These are phyloP conservation scores for Lactifluus echinatus DNA, from an alignment of 768 basidiomycete genomes.

Conservation along the genomic window DNA sequence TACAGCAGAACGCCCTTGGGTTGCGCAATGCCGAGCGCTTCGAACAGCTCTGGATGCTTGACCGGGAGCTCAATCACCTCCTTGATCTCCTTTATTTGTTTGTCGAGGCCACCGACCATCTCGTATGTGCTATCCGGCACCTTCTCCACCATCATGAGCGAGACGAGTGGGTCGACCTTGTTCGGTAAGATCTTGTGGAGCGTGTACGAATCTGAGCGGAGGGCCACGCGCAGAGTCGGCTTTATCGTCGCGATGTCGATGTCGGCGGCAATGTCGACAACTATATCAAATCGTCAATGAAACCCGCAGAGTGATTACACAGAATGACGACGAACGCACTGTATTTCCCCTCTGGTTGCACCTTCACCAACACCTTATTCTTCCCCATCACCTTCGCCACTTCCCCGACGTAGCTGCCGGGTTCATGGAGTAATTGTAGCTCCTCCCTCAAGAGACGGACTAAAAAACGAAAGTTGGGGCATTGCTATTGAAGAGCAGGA, in stretches of 20 bases:
- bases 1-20: slow-evolving; percentile 95
- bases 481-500: neutral
- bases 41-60: slow-evolving; percentile 92
- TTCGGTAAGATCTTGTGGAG: slow-evolving; percentile 95
- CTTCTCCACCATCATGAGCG: slow-evolving; percentile 99
- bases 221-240: slow-evolving; percentile 83
- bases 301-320: neutral
- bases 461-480: slow-evolving; percentile 25
- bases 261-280: slow-evolving; percentile 88
- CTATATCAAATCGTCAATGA: slow-evolving; percentile 33
- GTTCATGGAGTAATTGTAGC: slow-evolving; percentile 86
- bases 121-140: slow-evolving; percentile 99
- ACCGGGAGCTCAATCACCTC: slow-evolving; percentile 98
- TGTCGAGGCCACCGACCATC: slow-evolving; percentile 98
- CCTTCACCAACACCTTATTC: slow-evolving; percentile 96
- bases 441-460: slow-evolving; percentile 89
- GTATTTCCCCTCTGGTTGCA: slow-evolving; percentile 98
- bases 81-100: slow-evolving; percentile 98
- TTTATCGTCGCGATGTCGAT: slow-evolving; percentile 76
- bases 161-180: slow-evolving; percentile 97
- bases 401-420: slow-evolving; percentile 96
- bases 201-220: slow-evolving; percentile 93
- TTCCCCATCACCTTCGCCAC: slow-evolving; percentile 99
- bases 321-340: slow-evolving; percentile 47
- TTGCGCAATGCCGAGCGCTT: slow-evolving; percentile 91